Percentiles rank a stretch among this genome's conserved stretches.
Evolutionary conservation across 2,329 filamentous ascomycete genomes (phyloP).

Genomic region (Domatiomyces catenatus): DNA sequence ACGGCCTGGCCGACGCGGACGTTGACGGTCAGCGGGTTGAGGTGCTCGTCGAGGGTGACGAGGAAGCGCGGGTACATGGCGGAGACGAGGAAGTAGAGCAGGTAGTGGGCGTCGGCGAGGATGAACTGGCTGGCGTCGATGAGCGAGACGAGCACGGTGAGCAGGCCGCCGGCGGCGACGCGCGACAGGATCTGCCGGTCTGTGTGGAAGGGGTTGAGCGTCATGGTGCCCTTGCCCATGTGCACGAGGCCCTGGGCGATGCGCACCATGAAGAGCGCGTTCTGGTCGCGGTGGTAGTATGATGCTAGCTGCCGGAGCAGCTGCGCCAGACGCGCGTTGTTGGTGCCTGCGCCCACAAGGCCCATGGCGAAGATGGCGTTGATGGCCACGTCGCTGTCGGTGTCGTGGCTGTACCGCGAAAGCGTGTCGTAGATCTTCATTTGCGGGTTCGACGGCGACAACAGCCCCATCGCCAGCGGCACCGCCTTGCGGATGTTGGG

Average conservation of each 20-base stretch:
- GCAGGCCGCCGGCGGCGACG: slow-evolving; percentile 74
- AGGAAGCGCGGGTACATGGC: slow-evolving; percentile 96
- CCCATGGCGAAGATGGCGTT: slow-evolving; percentile 99
- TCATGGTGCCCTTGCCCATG: slow-evolving; percentile 97
- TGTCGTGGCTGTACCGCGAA: slow-evolving; percentile 95
- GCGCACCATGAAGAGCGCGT: slow-evolving; percentile 96
- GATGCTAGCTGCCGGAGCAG: slow-evolving; percentile 85
- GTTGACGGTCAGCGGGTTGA: slow-evolving; percentile 87
- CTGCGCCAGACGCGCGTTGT: slow-evolving; percentile 92
- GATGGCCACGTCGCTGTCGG: slow-evolving; percentile 92
- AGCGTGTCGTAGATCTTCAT: slow-evolving; percentile 99
- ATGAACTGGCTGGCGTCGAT: slow-evolving; percentile 87
- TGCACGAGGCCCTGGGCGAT: slow-evolving; percentile 94
- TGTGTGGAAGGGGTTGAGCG: slow-evolving; percentile 96
- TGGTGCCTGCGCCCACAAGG: slow-evolving; percentile 86
- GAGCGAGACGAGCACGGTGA: slow-evolving; percentile 81
- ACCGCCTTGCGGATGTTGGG: slow-evolving; percentile 94
- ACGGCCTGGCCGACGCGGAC: slow-evolving; percentile 96
- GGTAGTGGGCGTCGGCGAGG: slow-evolving; percentile 63
- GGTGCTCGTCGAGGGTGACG: slow-evolving; percentile 84
- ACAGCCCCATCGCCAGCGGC: slow-evolving; percentile 86
- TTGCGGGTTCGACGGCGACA: slow-evolving; percentile 95
- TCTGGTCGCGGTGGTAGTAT: slow-evolving; percentile 95
- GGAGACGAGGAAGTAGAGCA: slow-evolving; percentile 91
- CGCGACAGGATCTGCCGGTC: slow-evolving; percentile 89